A percentile compares a stretch with the other conserved stretches of the same genome.
phyloP scores from a whole-genome alignment of 257 asterid genomes.

The Ajuga chamaepitys region DNA sequence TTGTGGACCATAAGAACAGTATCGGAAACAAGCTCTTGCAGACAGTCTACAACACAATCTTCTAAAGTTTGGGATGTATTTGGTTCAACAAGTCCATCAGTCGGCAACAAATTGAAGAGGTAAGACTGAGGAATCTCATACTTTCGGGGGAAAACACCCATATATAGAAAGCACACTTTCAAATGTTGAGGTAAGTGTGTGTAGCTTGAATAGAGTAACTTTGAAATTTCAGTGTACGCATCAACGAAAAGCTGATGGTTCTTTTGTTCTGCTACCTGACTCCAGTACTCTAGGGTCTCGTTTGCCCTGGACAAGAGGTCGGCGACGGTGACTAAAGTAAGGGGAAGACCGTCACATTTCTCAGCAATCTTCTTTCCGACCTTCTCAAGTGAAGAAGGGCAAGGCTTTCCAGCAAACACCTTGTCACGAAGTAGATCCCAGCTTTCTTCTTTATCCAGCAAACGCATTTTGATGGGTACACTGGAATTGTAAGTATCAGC shows the following conservation, averaged over 20 bases:
- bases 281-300: neutral
- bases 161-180: neutral
- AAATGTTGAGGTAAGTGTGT: neutral
- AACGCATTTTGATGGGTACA: neutral
- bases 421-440: no score
- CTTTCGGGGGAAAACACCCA: constrained; percentile 1
- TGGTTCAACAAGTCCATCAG: constrained; percentile 1
- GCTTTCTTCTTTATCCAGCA: no score
- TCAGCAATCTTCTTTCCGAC: no score
- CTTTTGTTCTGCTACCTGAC: neutral
- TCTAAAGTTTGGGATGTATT: neutral
- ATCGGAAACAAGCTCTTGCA: neutral
- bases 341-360: no score
- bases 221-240: neutral
- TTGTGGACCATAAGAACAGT: constrained; percentile 1
- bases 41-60: neutral
- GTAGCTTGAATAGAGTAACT: neutral
- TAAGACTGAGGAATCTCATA: neutral
- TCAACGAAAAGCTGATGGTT: neutral
- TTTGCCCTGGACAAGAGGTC: no score
- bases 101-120: neutral
- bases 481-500: neutral
- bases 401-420: no score
- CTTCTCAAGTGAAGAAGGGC: no score
- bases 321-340: no score